Conservation (phyloP, 1,284 basidiomycete genomes). For the Neotropicomus parvogracilis region DNA sequence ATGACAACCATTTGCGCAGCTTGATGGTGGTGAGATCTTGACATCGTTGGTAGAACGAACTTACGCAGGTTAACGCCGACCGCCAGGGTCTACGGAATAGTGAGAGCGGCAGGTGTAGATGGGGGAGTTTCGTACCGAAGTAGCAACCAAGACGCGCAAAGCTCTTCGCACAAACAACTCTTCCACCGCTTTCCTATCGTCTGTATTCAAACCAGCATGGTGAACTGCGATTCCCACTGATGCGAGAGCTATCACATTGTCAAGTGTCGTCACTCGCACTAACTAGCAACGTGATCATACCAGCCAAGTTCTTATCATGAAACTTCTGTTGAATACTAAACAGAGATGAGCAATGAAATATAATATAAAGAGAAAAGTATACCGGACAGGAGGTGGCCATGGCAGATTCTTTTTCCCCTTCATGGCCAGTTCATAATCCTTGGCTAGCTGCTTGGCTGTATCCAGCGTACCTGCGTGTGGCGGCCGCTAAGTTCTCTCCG, state of each 20-base stretch:
- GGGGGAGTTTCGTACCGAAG: constrained; percentile 51
- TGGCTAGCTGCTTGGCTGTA: constrained; percentile 73
- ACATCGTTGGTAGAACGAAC: constrained; percentile 24
- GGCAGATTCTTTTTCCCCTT: constrained; percentile 52
- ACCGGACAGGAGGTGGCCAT: constrained; percentile 60
- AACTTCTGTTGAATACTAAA: constrained; percentile 53
- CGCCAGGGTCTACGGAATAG: constrained; percentile 63
- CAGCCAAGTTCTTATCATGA: constrained; percentile 57
- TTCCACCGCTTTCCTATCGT: constrained; percentile 72
- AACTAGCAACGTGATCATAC: constrained; percentile 36
- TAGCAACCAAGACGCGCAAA: constrained; percentile 68
- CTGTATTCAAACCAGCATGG: constrained; percentile 77
- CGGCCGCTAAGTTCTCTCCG: background rate
- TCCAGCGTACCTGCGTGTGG: constrained; percentile 47
- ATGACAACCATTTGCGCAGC: constrained; percentile 81
- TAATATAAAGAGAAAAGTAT: constrained; percentile 7
- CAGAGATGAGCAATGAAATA: constrained; percentile 8
- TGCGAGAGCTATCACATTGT: constrained; percentile 47
- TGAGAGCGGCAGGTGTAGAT: constrained; percentile 10
- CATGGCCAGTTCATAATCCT: constrained; percentile 62
- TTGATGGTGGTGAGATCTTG: constrained; percentile 26
- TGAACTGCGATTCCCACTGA: constrained; percentile 76
- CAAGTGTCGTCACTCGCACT: background rate
- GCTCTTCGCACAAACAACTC: constrained; percentile 62
- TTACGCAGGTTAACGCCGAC: constrained; percentile 85